Evolutionary conservation across 257 asterid genomes (phyloP), one percentile per base, ranked within the genome.

Genomic region (Prunella vulgaris): DNA sequence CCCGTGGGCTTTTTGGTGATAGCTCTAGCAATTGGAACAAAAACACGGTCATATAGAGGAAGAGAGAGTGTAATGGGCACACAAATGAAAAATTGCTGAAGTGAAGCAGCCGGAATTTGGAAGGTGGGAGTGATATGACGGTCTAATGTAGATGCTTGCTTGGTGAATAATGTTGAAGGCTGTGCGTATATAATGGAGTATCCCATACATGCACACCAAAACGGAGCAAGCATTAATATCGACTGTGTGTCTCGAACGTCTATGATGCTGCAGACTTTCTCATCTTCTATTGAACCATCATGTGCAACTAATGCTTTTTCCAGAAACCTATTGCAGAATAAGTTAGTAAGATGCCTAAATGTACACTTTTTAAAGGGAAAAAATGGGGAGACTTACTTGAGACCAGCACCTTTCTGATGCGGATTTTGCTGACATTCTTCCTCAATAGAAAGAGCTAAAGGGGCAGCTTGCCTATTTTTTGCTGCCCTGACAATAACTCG

Each of bases 131-230:
- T 60, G 17, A 86, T 38, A 54, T 78, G 64, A 9, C 83, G 82
- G 60, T 86, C 84, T 74, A 84, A 32, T 7, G 86, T 80, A 4
- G 56, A 71, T 15, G 77, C 90, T 76, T 84, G 90, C 62, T 86
- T 79, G 62, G 80, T 84, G 75, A 82, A 86, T 0, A 86, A 52
- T 21, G 89, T 86, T 6, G 77, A 42, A 5, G 81, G 56, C 57
- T 86, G 88, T 22, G 90, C 64, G 20, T 9, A 75, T 5, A 79
- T 79, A 28, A 86, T 27, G 5, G 74, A 83, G 30, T 69, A 86
- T n/a, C 77, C 84, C 44, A 86, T 67, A 69, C 81, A 78, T 1
- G 86, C 53, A 1, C 44, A 61, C 89, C 92, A 86, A 60, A 86
- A 78, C 0, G 87, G 92, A 48, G 68, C 60, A 13, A 86, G 81